Percentiles rank a stretch among this genome's conserved stretches.
Evolutionary conservation across 352 stramenopile genomes (phyloP).

Genomic region (Hyaloperonospora brassicae): DNA sequence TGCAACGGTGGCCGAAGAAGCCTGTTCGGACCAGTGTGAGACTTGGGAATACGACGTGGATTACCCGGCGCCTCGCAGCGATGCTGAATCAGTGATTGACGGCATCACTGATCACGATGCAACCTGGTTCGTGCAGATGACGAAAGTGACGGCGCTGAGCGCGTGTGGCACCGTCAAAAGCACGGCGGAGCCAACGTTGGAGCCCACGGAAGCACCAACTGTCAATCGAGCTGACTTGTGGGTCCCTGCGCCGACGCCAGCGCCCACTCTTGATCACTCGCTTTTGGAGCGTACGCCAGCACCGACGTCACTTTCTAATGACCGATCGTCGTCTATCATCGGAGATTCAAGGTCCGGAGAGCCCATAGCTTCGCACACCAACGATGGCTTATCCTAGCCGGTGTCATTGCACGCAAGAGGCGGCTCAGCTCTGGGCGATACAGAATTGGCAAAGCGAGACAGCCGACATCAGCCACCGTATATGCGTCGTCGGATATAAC

Average conservation of each 20-base stretch:
- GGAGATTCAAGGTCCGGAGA: no score
- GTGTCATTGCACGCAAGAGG: no score
- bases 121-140: slow-evolving; percentile 27
- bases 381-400: no score
- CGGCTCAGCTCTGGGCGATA: no score
- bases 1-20: slow-evolving; percentile 6
- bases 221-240: not conserved
- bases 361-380: no score
- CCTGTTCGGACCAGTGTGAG: slow-evolving; percentile 12
- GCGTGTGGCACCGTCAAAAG: slow-evolving; percentile 13
- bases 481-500: no score
- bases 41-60: slow-evolving; percentile 24
- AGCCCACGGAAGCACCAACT: slow-evolving; percentile 12
- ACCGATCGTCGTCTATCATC: no score
- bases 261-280: not conserved
- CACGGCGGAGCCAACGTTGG: slow-evolving; percentile 13
- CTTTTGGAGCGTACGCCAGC: slow-evolving; percentile 3
- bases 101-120: slow-evolving; percentile 19
- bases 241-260: not conserved
- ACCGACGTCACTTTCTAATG: slow-evolving; percentile 1
- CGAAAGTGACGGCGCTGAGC: slow-evolving; percentile 19
- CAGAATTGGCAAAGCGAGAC: no score
- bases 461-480: no score
- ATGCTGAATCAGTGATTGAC: slow-evolving; percentile 14
- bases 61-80: slow-evolving; percentile 3